Percentiles rank a stretch among this genome's conserved stretches.
Evolutionary conservation across 768 basidiomycete species (phyloP).

Genomic region (Mycena metata): DNA sequence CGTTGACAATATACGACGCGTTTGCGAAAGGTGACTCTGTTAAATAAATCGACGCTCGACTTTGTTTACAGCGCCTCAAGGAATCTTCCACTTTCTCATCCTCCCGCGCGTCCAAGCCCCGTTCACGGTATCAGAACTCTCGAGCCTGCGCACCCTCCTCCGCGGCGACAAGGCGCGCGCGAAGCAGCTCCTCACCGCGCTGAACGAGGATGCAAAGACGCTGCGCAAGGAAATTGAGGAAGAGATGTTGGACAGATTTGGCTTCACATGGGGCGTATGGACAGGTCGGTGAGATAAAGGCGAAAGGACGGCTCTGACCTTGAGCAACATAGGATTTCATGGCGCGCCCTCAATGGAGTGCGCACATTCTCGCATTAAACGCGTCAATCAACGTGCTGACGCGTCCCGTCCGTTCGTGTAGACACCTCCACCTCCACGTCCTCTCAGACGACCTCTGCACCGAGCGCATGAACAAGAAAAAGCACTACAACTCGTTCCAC

Average conservation of each 20-base stretch:
- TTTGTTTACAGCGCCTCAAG: constrained; percentile 39
- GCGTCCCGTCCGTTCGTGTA: constrained; percentile 41
- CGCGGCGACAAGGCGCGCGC: constrained; percentile 66
- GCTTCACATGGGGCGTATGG: constrained; percentile 84
- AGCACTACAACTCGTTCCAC: constrained; percentile 93
- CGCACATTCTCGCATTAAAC: constrained; percentile 43
- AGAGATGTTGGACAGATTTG: constrained; percentile 84
- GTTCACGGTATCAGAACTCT: constrained; percentile 54
- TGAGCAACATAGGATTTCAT: no score
- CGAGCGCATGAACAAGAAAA: constrained; percentile 83
- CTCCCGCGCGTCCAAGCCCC: constrained; percentile 71
- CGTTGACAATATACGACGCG: constrained; percentile 79
- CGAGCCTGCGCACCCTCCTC: constrained; percentile 69
- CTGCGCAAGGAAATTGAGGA: constrained; percentile 74
- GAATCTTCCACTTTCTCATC: constrained; percentile 89
- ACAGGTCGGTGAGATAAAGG: no score
- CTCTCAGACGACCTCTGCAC: constrained; percentile 84
- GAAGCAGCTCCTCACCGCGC: constrained; percentile 62
- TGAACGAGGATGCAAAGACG: constrained; percentile 69
- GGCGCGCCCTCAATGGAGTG: constrained; percentile 89
- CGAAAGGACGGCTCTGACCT: no score
- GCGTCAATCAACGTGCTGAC: constrained; percentile 19
- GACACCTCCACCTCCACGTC: constrained; percentile 89
- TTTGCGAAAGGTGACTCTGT: constrained; percentile 68
- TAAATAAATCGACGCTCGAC: constrained; percentile 3